Conservation (phyloP, 164 flowering plant species). For the Stephania yunnanensis region DNA sequence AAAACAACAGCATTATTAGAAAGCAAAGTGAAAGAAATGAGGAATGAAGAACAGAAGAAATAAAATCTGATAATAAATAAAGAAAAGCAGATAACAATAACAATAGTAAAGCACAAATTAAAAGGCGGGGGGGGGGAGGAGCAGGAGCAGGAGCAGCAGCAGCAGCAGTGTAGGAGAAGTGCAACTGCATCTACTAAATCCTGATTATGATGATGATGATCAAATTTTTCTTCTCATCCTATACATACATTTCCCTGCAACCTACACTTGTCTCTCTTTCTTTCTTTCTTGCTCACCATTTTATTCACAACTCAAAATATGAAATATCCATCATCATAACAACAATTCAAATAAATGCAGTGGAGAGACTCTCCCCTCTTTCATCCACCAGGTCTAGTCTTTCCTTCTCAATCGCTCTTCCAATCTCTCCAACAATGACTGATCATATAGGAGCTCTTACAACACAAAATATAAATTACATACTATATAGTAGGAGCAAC, state of each 20-base stretch:
- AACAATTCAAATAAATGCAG: slow-evolving; percentile 63
- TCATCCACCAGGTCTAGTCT: slow-evolving; percentile 12
- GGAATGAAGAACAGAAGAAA: slow-evolving; percentile 21
- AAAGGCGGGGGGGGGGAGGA: background rate
- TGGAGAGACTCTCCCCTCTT: slow-evolving; percentile 43
- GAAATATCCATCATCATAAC: slow-evolving; percentile 16
- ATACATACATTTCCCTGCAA: slow-evolving; percentile 64
- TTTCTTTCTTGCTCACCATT: slow-evolving; percentile 23
- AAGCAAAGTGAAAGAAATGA: slow-evolving; percentile 21
- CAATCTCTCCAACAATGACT: slow-evolving; percentile 7
- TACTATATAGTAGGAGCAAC: background rate
- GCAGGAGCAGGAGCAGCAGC: slow-evolving; percentile 27
- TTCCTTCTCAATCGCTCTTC: background rate
- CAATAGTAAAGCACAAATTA: slow-evolving; percentile 33
- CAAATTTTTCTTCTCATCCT: slow-evolving; percentile 35
- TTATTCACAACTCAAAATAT: slow-evolving; percentile 49
- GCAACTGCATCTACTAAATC: slow-evolving; percentile 18
- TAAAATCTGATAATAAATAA: slow-evolving; percentile 33
- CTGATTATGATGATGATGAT: slow-evolving; percentile 11
- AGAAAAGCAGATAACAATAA: slow-evolving; percentile 15
- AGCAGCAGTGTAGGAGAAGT: slow-evolving; percentile 18
- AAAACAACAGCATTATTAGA: background rate
- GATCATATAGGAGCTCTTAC: background rate
- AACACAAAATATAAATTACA: too few relatives aligned
- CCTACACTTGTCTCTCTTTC: slow-evolving; percentile 31